Percentiles rank a stretch among this genome's conserved stretches.
Conservation (phyloP, 1,139 yeast species). For the Zhuliangozyma blackwelliae region DNA sequence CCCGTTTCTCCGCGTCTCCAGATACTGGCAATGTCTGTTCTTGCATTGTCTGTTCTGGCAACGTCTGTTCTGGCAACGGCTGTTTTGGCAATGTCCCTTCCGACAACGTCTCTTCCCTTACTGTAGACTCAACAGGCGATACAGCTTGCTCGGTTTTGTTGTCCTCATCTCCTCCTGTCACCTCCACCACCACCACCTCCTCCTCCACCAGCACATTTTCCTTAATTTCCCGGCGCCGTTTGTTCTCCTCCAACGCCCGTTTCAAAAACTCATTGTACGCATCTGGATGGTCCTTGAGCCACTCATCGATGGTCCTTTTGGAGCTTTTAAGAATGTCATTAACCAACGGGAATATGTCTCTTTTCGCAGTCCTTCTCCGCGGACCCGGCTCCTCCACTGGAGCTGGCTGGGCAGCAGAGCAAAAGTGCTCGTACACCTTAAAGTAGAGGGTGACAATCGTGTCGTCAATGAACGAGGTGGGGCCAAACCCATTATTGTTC, state of each 20-base stretch:
- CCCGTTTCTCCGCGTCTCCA: too few relatives aligned
- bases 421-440: slow-evolving; percentile 36
- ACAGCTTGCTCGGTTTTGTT: not conserved
- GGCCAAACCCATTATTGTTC: slow-evolving; percentile 76
- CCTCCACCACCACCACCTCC: not conserved
- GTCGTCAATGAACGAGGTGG: slow-evolving; percentile 76
- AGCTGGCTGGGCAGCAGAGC: slow-evolving; percentile 1
- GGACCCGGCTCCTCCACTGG: slow-evolving; percentile 27
- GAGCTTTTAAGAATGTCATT: slow-evolving; percentile 29
- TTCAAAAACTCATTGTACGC: slow-evolving; percentile 29
- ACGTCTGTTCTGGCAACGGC: too few relatives aligned
- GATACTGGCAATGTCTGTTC: too few relatives aligned
- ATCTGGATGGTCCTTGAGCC: slow-evolving; percentile 27
- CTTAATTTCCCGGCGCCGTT: not conserved
- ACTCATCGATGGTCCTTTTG: slow-evolving; percentile 28
- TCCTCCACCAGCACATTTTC: not conserved
- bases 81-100: too few relatives aligned
- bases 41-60: too few relatives aligned
- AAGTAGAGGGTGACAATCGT: slow-evolving; percentile 62
- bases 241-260: not conserved
- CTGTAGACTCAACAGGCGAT: not conserved
- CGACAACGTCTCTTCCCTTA: not conserved
- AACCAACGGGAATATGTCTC: slow-evolving; percentile 42
- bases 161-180: not conserved
- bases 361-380: slow-evolving; percentile 40